These are phyloP conservation scores for Tetrahymena thermophila DNA, from an alignment of 73 alveolate genomes.

Conservation along the genomic window DNA sequence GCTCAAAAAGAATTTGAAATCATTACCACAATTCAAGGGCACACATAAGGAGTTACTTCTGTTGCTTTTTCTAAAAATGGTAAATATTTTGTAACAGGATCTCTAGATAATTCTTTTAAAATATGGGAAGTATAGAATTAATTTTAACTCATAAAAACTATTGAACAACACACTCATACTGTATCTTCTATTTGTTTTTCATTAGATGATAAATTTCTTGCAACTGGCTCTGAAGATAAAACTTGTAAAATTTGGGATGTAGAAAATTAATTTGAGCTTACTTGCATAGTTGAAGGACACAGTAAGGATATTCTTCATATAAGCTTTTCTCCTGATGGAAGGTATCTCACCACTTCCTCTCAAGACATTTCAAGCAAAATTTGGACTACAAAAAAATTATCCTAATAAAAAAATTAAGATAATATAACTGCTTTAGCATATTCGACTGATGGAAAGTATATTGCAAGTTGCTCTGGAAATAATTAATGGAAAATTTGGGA, in stretches of 20 bases:
- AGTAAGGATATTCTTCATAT: background rate
- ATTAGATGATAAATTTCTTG: background rate
- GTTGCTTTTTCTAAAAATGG: background rate
- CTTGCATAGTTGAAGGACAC: background rate
- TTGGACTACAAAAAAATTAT: background rate
- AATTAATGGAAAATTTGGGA: background rate
- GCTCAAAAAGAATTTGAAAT: background rate
- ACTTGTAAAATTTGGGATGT: background rate
- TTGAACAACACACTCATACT: background rate
- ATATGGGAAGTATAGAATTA: background rate
- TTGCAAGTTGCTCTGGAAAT: background rate
- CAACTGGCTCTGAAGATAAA: background rate
- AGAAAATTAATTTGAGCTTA: background rate
- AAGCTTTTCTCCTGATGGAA: background rate
- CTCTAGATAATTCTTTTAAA: background rate
- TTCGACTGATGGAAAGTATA: background rate
- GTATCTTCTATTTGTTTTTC: background rate
- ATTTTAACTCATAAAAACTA: background rate
- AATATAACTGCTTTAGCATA: background rate
- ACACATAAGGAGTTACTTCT: background rate
- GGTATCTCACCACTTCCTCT: background rate
- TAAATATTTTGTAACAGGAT: background rate
- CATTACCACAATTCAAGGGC: background rate
- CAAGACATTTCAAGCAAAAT: background rate
- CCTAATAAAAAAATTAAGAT: background rate